Evolutionary conservation across 352 stramenopile species (phyloP), one percentile per base, ranked within the genome.

Genomic region (Phytophthora cryptogea): DNA sequence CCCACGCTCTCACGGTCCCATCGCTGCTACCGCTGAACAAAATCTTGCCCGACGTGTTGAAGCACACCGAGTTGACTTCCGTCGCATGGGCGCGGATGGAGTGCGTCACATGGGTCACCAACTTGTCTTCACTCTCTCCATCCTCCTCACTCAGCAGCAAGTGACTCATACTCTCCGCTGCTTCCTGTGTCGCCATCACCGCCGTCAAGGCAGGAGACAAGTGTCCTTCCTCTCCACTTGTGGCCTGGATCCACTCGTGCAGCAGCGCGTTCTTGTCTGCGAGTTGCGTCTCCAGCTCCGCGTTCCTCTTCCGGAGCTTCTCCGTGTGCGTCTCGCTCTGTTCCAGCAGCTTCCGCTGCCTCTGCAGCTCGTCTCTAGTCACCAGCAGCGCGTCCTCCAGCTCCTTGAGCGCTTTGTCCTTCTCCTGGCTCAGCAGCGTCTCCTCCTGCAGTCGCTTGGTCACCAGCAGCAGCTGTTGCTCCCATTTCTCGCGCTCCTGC

Each of bases 51-150:
- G 80, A 91, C 5, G 79, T 85, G 54, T 90, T 94, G 43, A 92
- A 94, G 47, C 83, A 90, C 9, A 94, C 80, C 31, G 80, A 91
- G 56, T 94, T 94, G 16, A 90, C 85, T 54, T 94, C 85, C 1
- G 83, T 94, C 10, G 85, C 85, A 51, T 94, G 85, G 4, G 85
- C 85, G 14, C 85, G 83, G 33, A 94, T 83, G 5, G 71, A 74
- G 45, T 92, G 76, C 20, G 66, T 71, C 33, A 83, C 65, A 9
- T 60, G 63, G 4, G 65, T 72, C 23, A 88, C 57, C 6, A 87
- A 47, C 8, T 69, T 61, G 17, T 56, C 65, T 35, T 56, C 58
- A 13, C 9, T 20, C 13, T 16, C 16, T 45, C 40, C 39, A 8
- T 61, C 54, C 10, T 61, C 58, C 2, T 66, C 57, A 45, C 49